phyloP scores from a whole-genome alignment of 2,329 filamentous ascomycete species.

The Calonectria hawksworthii region DNA sequence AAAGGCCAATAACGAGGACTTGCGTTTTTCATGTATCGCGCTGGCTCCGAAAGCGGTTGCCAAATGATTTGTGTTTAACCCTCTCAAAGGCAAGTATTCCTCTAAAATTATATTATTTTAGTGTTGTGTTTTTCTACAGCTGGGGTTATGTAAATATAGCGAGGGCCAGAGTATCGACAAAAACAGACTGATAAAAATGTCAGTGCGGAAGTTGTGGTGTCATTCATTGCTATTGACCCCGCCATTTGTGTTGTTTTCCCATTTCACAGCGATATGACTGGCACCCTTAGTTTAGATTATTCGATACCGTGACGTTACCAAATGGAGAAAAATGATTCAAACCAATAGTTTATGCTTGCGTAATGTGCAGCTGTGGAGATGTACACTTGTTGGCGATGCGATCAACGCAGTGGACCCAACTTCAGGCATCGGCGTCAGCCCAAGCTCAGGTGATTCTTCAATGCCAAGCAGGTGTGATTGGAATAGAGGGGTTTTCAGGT shows the following conservation, averaged over 20 bases:
- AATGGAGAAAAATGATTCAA: background rate
- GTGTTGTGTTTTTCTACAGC: no score
- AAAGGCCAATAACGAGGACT: slow-evolving; percentile 4
- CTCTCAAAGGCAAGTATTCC: background rate
- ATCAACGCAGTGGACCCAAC: background rate
- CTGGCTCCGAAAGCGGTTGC: background rate
- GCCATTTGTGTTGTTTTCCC: background rate
- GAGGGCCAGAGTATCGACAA: background rate
- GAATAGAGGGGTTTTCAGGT: background rate
- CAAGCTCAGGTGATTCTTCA: background rate
- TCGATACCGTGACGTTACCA: background rate
- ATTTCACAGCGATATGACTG: background rate
- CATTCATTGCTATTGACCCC: background rate
- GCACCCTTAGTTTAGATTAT: background rate
- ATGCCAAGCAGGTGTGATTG: background rate
- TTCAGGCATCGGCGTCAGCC: background rate
- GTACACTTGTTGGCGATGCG: background rate
- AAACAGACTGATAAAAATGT: background rate
- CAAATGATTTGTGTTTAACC: background rate
- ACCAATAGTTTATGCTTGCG: background rate
- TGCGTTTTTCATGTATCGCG: slow-evolving; percentile 30
- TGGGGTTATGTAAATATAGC: no score
- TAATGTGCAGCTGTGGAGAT: background rate
- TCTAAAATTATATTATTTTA: background rate
- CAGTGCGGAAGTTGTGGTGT: background rate